Base-by-base conservation (phyloP, 768 basidiomycete species). In the Tricholoma bakamatsutake region DNA sequence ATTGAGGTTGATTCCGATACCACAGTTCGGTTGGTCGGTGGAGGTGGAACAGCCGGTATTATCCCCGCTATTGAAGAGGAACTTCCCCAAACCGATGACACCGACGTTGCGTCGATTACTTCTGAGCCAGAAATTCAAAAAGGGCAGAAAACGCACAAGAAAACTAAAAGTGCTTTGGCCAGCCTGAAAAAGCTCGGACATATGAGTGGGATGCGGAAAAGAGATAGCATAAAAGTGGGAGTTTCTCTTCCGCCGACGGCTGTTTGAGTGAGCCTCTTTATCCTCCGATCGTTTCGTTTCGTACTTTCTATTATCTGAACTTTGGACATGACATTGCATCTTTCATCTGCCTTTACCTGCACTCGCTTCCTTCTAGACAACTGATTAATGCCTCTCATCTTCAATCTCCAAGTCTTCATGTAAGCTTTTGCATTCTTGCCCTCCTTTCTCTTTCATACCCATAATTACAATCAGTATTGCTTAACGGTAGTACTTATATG, bases 1-100 rank as follows among this genome's bases (percentile, higher is more conserved):
- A 54, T 31, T n/a, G 59, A 57, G 15, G 46, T 59, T 27, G 61
- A 67, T 18, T 63, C 73, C 17, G 74, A 76, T 46, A 69, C 75
- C 10, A 83, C 81, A 11, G 76, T 87, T 51, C 80, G 82, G 43
- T 66, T 87, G 12, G 77, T 87, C n/a, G 84, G 83, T 17, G 80
- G 76, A 2, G 78, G 79, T 17, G 81, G 81, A 15, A 67, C 72
- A 21, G 64, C 71, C 30, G 82, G 81, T 18, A 56, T 65, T 15
- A 67, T 66, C 5, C 37, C 60, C 27, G 59, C 61, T 2, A 67
- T 69, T 37, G 66, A 67, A 42, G 69, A 70, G n/a, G 65, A 68
- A 7, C 64, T 69, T 11, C 56, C 61, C 3, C 70, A 65, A 15
- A 70, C 69, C 21, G 75, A 75, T 47, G 65, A 64, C 33, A 62